Evolutionary conservation across 2,329 filamentous ascomycete species (phyloP).

Genomic region (Fusarium devonianum): DNA sequence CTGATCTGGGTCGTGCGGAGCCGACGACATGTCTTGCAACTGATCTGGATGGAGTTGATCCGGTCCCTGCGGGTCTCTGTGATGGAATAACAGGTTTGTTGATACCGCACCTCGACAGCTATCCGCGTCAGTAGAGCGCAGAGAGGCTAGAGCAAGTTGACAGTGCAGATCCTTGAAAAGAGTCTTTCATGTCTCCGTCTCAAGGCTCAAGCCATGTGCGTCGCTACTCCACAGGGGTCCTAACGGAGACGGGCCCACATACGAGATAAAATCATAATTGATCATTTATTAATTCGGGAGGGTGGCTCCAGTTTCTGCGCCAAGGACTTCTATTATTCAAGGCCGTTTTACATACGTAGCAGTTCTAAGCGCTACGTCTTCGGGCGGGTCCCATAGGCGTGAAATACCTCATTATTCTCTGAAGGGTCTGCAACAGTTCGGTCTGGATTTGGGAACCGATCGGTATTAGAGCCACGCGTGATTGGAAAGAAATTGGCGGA

Average conservation of each 20-base stretch:
- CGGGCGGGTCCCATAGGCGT: no score
- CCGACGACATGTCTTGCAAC: background rate
- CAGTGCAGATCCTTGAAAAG: constrained; percentile 1
- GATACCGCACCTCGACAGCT: constrained; percentile 26
- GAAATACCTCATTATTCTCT: constrained; percentile 12
- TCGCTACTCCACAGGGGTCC: constrained; percentile 10
- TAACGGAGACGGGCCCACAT: constrained; percentile 10
- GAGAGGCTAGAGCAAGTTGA: constrained; percentile 7
- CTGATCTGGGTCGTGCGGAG: constrained; percentile 15
- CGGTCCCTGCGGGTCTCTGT: constrained; percentile 19
- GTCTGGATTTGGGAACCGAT: no score
- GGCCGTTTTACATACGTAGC: no score
- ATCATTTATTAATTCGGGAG: no score
- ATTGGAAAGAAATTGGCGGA: constrained; percentile 17
- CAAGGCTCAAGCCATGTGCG: no score
- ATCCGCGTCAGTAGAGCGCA: constrained; percentile 27
- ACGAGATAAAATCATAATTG: constrained; percentile 21
- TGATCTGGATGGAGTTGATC: constrained; percentile 11
- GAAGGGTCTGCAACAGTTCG: constrained; percentile 5
- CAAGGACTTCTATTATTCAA: background rate
- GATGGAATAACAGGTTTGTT: constrained; percentile 26
- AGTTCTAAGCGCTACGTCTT: no score
- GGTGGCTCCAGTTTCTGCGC: no score
- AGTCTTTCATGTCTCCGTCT: background rate
- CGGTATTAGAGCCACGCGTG: constrained; percentile 21